These are phyloP conservation scores for Parmelia sp. DNA, from an alignment of 495 filamentous ascomycete species.

Conservation along the genomic window DNA sequence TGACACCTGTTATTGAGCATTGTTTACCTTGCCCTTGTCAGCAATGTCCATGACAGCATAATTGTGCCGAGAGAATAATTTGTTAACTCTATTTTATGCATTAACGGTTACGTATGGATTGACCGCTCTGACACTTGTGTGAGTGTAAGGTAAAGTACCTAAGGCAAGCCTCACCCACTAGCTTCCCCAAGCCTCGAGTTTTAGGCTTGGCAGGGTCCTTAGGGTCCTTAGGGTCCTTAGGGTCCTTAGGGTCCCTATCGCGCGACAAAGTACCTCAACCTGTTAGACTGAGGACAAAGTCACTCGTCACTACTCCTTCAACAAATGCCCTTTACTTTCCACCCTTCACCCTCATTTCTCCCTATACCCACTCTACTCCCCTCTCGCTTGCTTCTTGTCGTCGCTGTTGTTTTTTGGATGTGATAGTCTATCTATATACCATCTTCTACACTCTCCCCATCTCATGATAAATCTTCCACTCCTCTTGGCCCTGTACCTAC, in stretches of 20 bases:
- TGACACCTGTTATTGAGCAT: too few species aligned
- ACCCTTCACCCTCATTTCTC: neutral
- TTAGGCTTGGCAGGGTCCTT: too few species aligned
- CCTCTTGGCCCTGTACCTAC: conserved; percentile 9
- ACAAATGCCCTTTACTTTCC: conserved; percentile 6
- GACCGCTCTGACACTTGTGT: too few species aligned
- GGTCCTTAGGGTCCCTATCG: too few species aligned
- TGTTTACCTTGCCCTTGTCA: neutral
- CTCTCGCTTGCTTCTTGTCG: too few species aligned
- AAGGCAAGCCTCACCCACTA: neutral
- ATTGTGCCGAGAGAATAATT: too few species aligned
- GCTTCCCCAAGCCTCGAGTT: neutral
- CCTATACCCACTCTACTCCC: neutral
- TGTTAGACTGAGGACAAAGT: neutral
- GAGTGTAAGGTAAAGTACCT: too few species aligned
- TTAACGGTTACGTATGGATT: neutral
- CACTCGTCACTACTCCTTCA: neutral
- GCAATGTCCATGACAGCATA: too few species aligned
- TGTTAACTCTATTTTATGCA: neutral
- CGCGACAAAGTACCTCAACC: neutral
- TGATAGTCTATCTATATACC: neutral
- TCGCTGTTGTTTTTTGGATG: neutral
- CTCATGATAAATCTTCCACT: neutral
- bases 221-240: too few species aligned
- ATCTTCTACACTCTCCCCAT: neutral